Evolutionary conservation across 306 rosid species (phyloP).

Genomic region (Hippophae rhamnoides): DNA sequence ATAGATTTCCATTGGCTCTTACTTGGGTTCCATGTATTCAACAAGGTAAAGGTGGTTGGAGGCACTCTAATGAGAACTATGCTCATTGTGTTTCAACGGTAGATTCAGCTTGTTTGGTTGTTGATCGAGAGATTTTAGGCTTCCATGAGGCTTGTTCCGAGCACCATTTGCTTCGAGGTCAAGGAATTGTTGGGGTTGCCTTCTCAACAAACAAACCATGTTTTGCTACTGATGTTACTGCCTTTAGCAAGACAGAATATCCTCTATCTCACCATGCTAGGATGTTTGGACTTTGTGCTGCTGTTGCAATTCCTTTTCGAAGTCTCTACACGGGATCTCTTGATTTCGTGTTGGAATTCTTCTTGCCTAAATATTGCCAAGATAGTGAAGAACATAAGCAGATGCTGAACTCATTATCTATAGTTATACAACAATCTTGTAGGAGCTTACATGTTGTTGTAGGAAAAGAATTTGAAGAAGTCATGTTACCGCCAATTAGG

Average conservation of each 20-base stretch:
- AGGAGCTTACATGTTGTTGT: slow-evolving; percentile 31
- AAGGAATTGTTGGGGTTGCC: slow-evolving; percentile 57
- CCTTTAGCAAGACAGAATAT: slow-evolving; percentile 45
- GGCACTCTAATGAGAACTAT: slow-evolving; percentile 17
- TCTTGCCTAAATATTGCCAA: slow-evolving; percentile 41
- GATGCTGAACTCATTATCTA: slow-evolving; percentile 36
- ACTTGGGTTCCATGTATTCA: slow-evolving; percentile 57
- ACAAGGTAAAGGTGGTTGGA: slow-evolving; percentile 30
- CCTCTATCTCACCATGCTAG: slow-evolving; percentile 50
- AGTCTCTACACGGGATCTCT: slow-evolving; percentile 31
- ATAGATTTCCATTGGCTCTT: slow-evolving; percentile 41
- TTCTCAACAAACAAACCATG: slow-evolving; percentile 42
- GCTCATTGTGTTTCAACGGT: slow-evolving; percentile 38
- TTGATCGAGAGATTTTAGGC: slow-evolving; percentile 18
- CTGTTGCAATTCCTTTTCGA: slow-evolving; percentile 49
- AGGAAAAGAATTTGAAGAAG: slow-evolving; percentile 29
- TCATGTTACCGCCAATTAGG: slow-evolving; percentile 7
- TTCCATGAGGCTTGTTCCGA: slow-evolving; percentile 46
- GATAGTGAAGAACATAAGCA: slow-evolving; percentile 37
- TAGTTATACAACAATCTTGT: slow-evolving; percentile 43
- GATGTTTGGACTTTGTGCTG: slow-evolving; percentile 42
- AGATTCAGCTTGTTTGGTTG: slow-evolving; percentile 39
- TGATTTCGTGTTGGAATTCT: slow-evolving; percentile 52
- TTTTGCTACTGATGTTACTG: slow-evolving; percentile 39
- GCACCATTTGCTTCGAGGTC: slow-evolving; percentile 41